Conservation (phyloP, 2,329 filamentous ascomycete genomes). For the Didymella pinodella region DNA sequence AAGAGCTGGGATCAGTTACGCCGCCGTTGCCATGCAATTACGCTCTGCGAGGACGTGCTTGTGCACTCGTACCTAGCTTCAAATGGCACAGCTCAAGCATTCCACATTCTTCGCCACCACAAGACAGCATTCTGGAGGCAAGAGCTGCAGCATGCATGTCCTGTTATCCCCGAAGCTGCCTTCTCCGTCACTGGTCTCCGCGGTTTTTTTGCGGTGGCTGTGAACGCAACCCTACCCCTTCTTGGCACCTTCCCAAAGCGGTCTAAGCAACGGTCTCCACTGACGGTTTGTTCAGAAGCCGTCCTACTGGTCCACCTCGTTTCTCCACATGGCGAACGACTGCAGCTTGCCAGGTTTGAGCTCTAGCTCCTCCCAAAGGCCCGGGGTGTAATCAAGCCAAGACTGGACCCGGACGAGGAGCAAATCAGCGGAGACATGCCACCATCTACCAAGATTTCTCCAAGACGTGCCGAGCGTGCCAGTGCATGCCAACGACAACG, state of each 20-base stretch:
- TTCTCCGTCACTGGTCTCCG: conserved; percentile 10
- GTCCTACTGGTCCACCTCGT: conserved; percentile 16
- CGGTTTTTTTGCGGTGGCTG: conserved; percentile 18
- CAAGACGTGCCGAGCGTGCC: conserved; percentile 32
- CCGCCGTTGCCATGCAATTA: conserved; percentile 2
- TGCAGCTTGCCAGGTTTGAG: conserved; percentile 17
- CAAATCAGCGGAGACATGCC: conserved; percentile 23
- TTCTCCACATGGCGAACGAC: conserved; percentile 14
- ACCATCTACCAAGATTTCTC: conserved; percentile 26
- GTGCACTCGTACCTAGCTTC: neutral
- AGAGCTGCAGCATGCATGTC: neutral
- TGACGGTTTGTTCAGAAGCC: conserved; percentile 5
- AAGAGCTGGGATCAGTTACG: conserved; percentile 4
- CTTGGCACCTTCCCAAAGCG: conserved; percentile 35
- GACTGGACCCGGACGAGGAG: conserved; percentile 19
- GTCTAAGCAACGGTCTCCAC: conserved; percentile 5
- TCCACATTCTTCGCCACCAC: conserved; percentile 6
- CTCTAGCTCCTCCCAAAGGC: conserved; percentile 24
- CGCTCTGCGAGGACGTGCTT: neutral
- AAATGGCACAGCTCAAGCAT: neutral
- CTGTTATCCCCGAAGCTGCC: conserved; percentile 7
- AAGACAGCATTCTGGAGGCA: neutral
- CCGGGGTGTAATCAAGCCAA: conserved; percentile 29
- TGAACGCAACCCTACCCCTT: conserved; percentile 9
- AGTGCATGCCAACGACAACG: conserved; percentile 25